These are phyloP conservation scores for Psophocarpus tetragonolobus DNA, from an alignment of 306 rosid genomes.

Conservation along the genomic window DNA sequence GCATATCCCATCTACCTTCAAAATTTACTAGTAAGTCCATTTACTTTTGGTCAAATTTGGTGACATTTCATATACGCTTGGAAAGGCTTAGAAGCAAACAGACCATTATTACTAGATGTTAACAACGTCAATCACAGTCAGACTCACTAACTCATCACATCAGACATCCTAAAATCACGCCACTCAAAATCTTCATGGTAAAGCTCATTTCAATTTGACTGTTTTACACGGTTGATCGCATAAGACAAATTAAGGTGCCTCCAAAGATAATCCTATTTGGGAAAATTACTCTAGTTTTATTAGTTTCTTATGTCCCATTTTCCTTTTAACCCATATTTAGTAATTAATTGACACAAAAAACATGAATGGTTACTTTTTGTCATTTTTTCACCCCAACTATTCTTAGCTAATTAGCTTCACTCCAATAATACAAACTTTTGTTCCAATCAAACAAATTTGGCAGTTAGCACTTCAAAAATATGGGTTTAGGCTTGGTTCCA, in stretches of 20 bases:
- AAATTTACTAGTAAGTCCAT: background rate
- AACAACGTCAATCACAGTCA: conserved; percentile 16
- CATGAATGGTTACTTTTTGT: conserved; percentile 15
- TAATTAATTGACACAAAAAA: conserved; percentile 2
- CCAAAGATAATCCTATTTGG: conserved; percentile 4
- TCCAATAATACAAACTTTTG: conserved; percentile 1
- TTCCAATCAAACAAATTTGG: conserved; percentile 23
- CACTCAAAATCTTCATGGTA: conserved; percentile 11
- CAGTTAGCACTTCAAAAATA: background rate
- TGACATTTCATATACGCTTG: background rate
- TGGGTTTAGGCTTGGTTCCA: background rate
- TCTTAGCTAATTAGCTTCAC: no score
- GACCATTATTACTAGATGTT: background rate
- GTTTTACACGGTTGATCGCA: conserved; percentile 26
- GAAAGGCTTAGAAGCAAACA: conserved; percentile 3
- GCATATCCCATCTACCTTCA: conserved; percentile 34
- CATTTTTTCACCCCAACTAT: conserved; percentile 14
- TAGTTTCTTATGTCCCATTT: conserved; percentile 10
- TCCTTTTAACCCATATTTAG: conserved; percentile 13
- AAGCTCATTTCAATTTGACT: conserved; percentile 26
- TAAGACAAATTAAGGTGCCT: conserved; percentile 11
- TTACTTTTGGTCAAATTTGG: conserved; percentile 4
- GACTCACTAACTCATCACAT: conserved; percentile 29
- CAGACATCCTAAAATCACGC: conserved; percentile 28
- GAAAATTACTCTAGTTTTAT: background rate